Evolutionary conservation across 225 moss, liverwort and hornwort species (phyloP).

Genomic region (Bryoerythrophyllum caledonicum): DNA sequence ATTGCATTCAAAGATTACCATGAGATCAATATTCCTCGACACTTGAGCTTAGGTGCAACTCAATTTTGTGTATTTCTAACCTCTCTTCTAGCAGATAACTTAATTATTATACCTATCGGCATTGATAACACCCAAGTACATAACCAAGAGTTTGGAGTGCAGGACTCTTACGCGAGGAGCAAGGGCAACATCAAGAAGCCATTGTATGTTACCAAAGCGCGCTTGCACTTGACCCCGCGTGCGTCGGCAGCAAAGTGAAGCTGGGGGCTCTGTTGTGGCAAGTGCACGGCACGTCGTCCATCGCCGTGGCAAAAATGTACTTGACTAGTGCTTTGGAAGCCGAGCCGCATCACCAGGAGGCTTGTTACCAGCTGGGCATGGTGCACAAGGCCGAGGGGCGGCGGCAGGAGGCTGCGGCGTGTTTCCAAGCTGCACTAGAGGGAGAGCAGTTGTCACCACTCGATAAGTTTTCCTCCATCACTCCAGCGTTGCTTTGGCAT

Average conservation of each 20-base stretch:
- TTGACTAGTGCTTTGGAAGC: constrained; percentile 68
- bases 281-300: constrained; percentile 45
- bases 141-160: background rate
- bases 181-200: constrained; percentile 57
- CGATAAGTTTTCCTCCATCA: constrained; percentile 64
- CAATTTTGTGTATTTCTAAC: too few relatives aligned
- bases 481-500: constrained; percentile 66
- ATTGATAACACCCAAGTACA: background rate
- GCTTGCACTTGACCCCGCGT: constrained; percentile 55
- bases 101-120: too few relatives aligned
- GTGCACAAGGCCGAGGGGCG: constrained; percentile 72
- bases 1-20: too few relatives aligned
- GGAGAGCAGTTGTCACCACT: constrained; percentile 67
- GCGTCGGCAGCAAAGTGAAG: constrained; percentile 68
- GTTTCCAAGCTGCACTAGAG: constrained; percentile 67
- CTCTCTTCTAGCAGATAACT: too few relatives aligned
- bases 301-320: constrained; percentile 68
- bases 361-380: constrained; percentile 74
- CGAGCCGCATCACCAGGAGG: constrained; percentile 66
- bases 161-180: constrained; percentile 58
- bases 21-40: too few relatives aligned
- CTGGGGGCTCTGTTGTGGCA: constrained; percentile 62
- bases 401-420: constrained; percentile 61
- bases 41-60: too few relatives aligned
- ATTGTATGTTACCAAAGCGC: constrained; percentile 64